Evolutionary conservation across 768 basidiomycete genomes (phyloP), one percentile per base, ranked within the genome.

Genomic region (Auricularia auricula-judae): DNA sequence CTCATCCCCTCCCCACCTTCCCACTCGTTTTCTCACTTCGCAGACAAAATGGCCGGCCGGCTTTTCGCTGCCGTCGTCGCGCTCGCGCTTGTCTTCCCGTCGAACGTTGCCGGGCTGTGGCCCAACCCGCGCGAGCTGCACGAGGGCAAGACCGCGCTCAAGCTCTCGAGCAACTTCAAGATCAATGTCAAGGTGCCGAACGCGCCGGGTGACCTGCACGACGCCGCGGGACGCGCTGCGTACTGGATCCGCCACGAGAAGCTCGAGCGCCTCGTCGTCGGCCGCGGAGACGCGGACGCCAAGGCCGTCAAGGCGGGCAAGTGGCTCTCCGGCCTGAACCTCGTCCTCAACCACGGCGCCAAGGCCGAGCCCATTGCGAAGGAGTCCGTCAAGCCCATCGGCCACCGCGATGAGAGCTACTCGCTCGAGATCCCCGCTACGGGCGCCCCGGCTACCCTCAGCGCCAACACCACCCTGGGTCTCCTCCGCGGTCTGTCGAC

Each of bases 401-500:
- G 79, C 65, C 76, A 68, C 47, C 75, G 86, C 42, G 78, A 79
- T 65, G 89, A 93, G 74, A 75, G 76, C 2, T 91, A 91, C 72
- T 76, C 76, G 2, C 74, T 91, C 36, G 74, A 66, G 21, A 74
- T 91, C 16, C 85, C 86, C 0, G 67, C 71, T 21, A 78, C 83
- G 68, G 86, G 86, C 16, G 75, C 76, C 0, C 69, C 74, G n/a
- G 88, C 86, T 14, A 77, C 71, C 0, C 72, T 91, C 56, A 76
- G 72, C 0, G 86, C 88, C 7, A 84, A 82, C 67, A 83, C 86
- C 60, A 83, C 85, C 0, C 73, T 91, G 53, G 89, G 89, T 0
- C 72, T 91, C 23, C 80, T 85, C 64, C 76, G 89, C 63, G 91
- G 89, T 2, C 73, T 92, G 66, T 86, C 86, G n/a, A 91, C 88